Percentiles rank a stretch among this genome's conserved stretches.
phyloP scores from a whole-genome alignment of 2,329 filamentous ascomycete genomes.

The Sporothrix mexicana region DNA sequence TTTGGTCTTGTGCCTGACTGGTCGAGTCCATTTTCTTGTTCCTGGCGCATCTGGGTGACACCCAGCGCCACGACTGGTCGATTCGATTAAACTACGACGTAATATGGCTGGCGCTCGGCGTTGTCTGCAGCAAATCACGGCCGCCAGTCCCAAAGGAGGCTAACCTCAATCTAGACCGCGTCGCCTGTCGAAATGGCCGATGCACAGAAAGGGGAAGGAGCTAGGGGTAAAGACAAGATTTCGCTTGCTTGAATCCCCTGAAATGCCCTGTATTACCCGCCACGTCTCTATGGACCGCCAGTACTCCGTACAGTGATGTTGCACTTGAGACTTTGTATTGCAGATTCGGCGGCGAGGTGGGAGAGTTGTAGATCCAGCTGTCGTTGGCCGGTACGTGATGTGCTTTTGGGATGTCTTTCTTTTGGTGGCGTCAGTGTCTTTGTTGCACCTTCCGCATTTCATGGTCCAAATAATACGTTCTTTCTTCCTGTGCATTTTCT shows the following conservation, averaged over 20 bases:
- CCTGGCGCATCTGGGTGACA: constrained; percentile 28
- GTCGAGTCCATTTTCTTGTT: constrained; percentile 12
- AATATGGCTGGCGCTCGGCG: constrained; percentile 13
- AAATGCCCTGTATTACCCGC: background rate
- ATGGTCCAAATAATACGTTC: background rate
- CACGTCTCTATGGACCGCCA: background rate
- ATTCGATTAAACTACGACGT: too few species aligned
- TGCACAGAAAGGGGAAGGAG: constrained; percentile 15
- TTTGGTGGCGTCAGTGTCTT: constrained; percentile 6
- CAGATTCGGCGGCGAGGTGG: constrained; percentile 19
- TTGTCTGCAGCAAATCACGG: constrained; percentile 29
- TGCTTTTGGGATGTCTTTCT: background rate
- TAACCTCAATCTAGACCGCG: constrained; percentile 33
- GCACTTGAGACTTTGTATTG: constrained; percentile 9
- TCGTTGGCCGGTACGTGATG: background rate
- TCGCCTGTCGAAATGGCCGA: constrained; percentile 5
- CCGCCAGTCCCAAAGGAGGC: constrained; percentile 33
- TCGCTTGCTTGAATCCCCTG: background rate
- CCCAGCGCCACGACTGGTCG: background rate
- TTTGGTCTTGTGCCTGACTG: constrained; percentile 14
- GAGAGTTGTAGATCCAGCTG: background rate
- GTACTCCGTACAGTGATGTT: background rate
- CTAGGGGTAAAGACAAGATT: constrained; percentile 18
- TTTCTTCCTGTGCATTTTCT: background rate
- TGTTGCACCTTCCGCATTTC: constrained; percentile 25